Percentiles rank a stretch among this genome's conserved stretches.
These are phyloP conservation scores for Geotrichum europaeum DNA, from an alignment of 1,139 yeast genomes.

Conservation along the genomic window DNA sequence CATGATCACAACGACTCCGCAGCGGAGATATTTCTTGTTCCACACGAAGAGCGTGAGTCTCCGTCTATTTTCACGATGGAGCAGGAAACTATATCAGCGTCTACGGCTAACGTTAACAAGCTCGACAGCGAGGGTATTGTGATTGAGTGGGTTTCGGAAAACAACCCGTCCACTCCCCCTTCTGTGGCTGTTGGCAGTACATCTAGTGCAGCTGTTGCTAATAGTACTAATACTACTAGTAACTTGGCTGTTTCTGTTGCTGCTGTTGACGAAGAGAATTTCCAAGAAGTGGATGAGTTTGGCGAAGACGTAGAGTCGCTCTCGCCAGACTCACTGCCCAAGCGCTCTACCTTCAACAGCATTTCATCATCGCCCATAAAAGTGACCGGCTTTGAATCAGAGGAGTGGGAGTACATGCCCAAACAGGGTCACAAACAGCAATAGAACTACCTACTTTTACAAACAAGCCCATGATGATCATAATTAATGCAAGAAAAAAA, in stretches of 20 bases:
- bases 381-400: neutral
- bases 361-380: conserved; percentile 9
- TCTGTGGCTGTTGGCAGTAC: neutral
- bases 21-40: neutral
- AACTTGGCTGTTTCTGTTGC: neutral
- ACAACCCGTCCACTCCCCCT: neutral
- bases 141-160: neutral
- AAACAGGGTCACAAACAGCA: neutral
- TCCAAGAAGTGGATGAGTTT: neutral
- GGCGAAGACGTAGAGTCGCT: neutral
- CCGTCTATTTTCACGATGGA: neutral
- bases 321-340: neutral
- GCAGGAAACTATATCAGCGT: neutral
- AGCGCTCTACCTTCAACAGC: neutral
- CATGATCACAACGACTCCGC: neutral
- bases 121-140: neutral
- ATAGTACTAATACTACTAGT: neutral
- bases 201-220: neutral
- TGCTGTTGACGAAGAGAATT: neutral
- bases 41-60: neutral
- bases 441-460: neutral
- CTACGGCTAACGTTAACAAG: neutral
- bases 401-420: conserved; percentile 12
- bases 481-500: neutral
- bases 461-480: neutral